Evolutionary conservation across 306 rosid genomes (phyloP).

Genomic region (Begonia loranthoides): DNA sequence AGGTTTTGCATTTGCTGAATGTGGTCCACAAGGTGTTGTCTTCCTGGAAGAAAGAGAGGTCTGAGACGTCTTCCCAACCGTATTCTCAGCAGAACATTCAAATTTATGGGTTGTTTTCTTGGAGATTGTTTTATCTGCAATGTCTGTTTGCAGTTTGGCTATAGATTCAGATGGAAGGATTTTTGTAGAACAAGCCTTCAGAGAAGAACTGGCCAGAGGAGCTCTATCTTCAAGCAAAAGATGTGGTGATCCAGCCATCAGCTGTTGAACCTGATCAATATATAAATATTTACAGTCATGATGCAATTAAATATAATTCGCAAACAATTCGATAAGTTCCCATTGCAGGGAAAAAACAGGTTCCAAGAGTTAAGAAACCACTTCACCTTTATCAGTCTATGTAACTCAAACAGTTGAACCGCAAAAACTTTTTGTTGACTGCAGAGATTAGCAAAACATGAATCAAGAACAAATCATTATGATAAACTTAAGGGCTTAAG

Average conservation of each 20-base stretch:
- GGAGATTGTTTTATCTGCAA: conserved; percentile 34
- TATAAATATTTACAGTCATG: conserved; percentile 1
- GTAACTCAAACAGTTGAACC: conserved; percentile 71
- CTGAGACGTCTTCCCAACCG: conserved; percentile 51
- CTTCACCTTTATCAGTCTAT: conserved; percentile 58
- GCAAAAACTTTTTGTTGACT: conserved; percentile 77
- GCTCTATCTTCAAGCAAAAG: conserved; percentile 51
- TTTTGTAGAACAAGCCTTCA: conserved; percentile 34
- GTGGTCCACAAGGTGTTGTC: conserved; percentile 35
- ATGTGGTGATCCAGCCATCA: conserved; percentile 86
- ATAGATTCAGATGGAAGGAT: conserved; percentile 23
- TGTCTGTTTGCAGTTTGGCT: conserved; percentile 12
- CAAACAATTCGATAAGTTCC: not conserved
- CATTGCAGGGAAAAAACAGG: not conserved
- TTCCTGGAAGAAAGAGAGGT: conserved; percentile 20
- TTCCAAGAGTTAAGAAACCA: conserved; percentile 14
- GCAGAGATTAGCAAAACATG: conserved; percentile 38
- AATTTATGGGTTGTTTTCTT: conserved; percentile 45
- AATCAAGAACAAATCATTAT: conserved; percentile 4
- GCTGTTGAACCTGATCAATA: conserved; percentile 66
- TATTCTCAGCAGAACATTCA: conserved; percentile 84
- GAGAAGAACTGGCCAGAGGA: conserved; percentile 46
- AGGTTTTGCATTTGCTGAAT: conserved; percentile 37
- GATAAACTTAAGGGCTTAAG: not conserved
- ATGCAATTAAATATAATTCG: not conserved